Conservation (phyloP, 1,284 basidiomycete species). For the Cryptococcus jaspeensis region DNA sequence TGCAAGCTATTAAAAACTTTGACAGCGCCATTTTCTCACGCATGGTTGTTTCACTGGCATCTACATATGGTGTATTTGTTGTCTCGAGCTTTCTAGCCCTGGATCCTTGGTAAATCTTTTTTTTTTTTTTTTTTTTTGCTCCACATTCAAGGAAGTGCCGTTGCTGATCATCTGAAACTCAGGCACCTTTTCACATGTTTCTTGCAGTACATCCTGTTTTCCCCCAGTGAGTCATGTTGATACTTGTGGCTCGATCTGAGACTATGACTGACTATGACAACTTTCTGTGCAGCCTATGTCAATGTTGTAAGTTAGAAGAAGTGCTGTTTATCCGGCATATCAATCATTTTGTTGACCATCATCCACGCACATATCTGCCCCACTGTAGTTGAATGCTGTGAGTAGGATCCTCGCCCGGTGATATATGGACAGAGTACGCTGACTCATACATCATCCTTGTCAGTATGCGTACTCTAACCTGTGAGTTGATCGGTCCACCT, state of each 20-base stretch:
- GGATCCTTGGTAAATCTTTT: conserved; percentile 66
- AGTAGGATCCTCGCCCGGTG: conserved; percentile 15
- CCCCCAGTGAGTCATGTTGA: conserved; percentile 38
- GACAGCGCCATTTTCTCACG: conserved; percentile 62
- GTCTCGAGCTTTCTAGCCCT: conserved; percentile 79
- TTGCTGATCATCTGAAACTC: too few species aligned
- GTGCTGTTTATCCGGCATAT: background rate
- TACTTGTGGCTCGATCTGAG: background rate
- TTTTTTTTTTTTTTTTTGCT: too few species aligned
- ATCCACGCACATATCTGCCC: conserved; percentile 4
- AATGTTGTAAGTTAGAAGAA: conserved; percentile 35
- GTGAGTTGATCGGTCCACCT: conserved; percentile 54
- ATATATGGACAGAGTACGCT: conserved; percentile 16
- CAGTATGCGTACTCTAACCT: conserved; percentile 60
- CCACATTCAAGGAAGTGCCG: too few species aligned
- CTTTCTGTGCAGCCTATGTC: conserved; percentile 37
- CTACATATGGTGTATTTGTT: conserved; percentile 84
- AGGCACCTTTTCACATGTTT: conserved; percentile 82
- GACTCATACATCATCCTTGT: background rate
- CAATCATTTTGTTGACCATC: background rate
- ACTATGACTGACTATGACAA: conserved; percentile 24
- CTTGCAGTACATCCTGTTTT: conserved; percentile 79
- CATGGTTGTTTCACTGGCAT: conserved; percentile 79
- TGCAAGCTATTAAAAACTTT: conserved; percentile 64
- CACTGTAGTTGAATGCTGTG: conserved; percentile 36